phyloP scores from a whole-genome alignment of 2,329 filamentous ascomycete genomes.

The Aspergillus phoenicis region DNA sequence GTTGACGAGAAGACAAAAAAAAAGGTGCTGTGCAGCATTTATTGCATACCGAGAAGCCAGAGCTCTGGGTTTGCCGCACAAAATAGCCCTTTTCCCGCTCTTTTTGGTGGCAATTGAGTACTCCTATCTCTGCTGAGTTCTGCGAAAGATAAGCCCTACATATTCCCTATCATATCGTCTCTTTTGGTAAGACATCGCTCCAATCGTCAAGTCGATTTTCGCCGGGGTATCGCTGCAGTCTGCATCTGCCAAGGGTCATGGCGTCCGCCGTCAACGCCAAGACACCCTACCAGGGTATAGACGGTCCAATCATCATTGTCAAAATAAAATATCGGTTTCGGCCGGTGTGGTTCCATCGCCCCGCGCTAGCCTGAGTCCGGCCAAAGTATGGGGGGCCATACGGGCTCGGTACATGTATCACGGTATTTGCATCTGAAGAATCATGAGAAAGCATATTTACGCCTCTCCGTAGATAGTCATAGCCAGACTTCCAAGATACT shows the following conservation, averaged over 20 bases:
- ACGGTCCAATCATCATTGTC: neutral
- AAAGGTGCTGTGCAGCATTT: too few species aligned
- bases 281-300: neutral
- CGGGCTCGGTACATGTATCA: neutral
- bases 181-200: neutral
- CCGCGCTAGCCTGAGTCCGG: neutral
- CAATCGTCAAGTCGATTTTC: neutral
- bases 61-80: neutral
- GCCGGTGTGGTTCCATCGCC: neutral
- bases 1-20: too few species aligned
- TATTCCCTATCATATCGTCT: neutral
- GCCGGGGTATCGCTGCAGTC: neutral
- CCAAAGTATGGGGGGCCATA: neutral
- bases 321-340: neutral
- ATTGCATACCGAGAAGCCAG: neutral
- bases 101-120: neutral
- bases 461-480: too few species aligned
- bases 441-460: neutral
- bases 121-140: neutral
- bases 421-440: neutral
- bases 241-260: slow-evolving; percentile 2
- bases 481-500: too few species aligned
- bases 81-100: neutral
- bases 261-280: neutral
- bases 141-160: neutral